Evolutionary conservation across 2,329 filamentous ascomycete genomes (phyloP), one percentile per base, ranked within the genome.

Genomic region (Seiridium cupressi): DNA sequence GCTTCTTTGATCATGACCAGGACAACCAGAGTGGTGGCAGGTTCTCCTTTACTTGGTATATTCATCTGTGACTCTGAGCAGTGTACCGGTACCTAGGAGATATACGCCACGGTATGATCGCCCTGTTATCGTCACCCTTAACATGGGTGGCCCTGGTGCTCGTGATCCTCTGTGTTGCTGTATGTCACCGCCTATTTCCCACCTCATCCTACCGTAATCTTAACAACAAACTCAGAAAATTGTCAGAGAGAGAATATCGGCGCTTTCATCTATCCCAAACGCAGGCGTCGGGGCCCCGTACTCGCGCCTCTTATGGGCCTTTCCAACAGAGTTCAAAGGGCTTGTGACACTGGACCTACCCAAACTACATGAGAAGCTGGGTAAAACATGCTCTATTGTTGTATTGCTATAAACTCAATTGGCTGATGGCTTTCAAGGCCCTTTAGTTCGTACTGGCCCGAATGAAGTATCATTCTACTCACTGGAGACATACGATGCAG

Each of bases 391-490:
- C 11, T 18, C 2, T 2, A 1, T 18, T 1, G 18, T 13, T 13
- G 18, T 26, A 9, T 49, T 2, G 31, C 3, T 35, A 8, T 31
- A 9, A 35, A 26, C 2, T 11, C 32, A 38, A 38, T 3, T 4
- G 5, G 5, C 49, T 53, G 18, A 38, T 38, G 3, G 8, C 31
- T 3, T 31, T 5, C 53, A 55, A 38, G 53, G 3, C 53, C 53
- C 8, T 26, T 18, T 79, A 5, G 75, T 80, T 5, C 73, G 77
- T 1, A 64, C 77, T 44, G 67, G 68, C 3, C 77, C 77, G 1
- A 69, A 75, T 55, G 76, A 79, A 60, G 69, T 80, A 5, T 73
- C 74, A 3, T 79, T 73, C 60, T 68, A 55, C 36, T 55, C 53
- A 8, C 34, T 55, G 26, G 53, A 55, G 4, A 46, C 44, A 11